A percentile compares a stretch with the other conserved stretches of the same genome.
phyloP scores from a whole-genome alignment of 306 rosid genomes.

The Purshia tridentata region DNA sequence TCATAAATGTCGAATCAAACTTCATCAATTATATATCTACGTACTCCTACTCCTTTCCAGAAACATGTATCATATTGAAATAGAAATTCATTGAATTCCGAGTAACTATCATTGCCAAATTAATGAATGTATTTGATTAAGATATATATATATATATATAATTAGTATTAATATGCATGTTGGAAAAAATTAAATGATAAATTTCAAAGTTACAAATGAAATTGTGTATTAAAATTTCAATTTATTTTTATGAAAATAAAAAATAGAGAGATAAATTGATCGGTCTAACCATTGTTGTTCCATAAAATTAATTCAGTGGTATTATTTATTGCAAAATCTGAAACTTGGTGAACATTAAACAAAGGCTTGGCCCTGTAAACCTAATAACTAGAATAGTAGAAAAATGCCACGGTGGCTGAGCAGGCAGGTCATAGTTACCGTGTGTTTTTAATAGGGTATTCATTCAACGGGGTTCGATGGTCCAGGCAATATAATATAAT shows the following conservation, averaged over 20 bases:
- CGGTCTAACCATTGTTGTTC: not conserved
- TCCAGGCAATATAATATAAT: not conserved
- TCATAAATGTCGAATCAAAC: not conserved
- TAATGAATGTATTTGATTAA: no score
- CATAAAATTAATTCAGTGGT: not conserved
- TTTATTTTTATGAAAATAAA: no score
- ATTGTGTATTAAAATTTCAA: no score
- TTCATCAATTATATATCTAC: not conserved
- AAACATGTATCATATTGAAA: no score
- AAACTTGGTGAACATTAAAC: constrained; percentile 13
- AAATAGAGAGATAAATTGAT: no score
- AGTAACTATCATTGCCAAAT: no score
- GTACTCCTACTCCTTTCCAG: no score
- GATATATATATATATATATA: no score
- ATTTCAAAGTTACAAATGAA: no score
- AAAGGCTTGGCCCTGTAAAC: not conserved
- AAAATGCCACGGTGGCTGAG: not conserved
- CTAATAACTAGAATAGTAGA: not conserved
- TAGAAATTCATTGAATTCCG: no score
- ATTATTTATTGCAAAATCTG: not conserved
- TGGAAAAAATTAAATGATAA: no score
- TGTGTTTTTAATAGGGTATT: constrained; percentile 20
- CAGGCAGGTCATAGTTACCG: constrained; percentile 21
- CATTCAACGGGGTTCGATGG: not conserved
- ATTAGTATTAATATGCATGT: no score